Base-by-base conservation (phyloP, 2,329 filamentous ascomycete genomes). In the Paradendryphiella salina region DNA sequence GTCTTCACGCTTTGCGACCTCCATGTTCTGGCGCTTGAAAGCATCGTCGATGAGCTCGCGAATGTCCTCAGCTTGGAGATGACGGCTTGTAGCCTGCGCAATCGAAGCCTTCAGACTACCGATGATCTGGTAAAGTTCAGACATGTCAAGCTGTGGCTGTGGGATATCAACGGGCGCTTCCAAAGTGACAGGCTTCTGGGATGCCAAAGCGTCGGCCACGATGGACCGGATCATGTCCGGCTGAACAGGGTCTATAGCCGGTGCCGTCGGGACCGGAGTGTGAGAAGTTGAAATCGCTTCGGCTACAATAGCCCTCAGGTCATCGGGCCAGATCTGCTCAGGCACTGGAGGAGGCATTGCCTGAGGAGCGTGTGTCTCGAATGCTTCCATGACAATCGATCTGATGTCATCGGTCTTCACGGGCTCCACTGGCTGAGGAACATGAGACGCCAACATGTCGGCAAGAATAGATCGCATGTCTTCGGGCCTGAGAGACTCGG, bases 291-390 rank as follows among this genome's bases (percentile, higher is more conserved):
- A 51, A 17, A 71, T 51, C 10, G 65, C 65, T 21, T 70, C 68
- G 13, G 61, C 56, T 21, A 80, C 69, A 33, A 75, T 74, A 15
- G 67, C 61, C 54, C 75, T 77, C 61, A 97, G 88, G 36, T 65
- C 64, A 32, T 70, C 67, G 7, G 64, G 66, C 60, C 61, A 61
- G 34, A 70, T 67, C 26, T 66, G 67, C 50, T 67, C 66, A 7
- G 61, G 62, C 4, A 62, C 61, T 26, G 65, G 60, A 20, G 59
- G 38, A n/a, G 63, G 57, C 35, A 54, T 13, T 23, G 64, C 57
- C 32, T 61, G 62, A 46, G 65, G 65, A 50, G 59, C 64, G 46
- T 69, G 65, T 6, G 61, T 63, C 14, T 59, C 61, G 34, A 70
- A 65, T 7, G 66, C 66, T 29, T 68, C 64, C 59, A 64, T 61